Base-by-base conservation (phyloP, 2,329 filamentous ascomycete species). In the Fusarium secorum region DNA sequence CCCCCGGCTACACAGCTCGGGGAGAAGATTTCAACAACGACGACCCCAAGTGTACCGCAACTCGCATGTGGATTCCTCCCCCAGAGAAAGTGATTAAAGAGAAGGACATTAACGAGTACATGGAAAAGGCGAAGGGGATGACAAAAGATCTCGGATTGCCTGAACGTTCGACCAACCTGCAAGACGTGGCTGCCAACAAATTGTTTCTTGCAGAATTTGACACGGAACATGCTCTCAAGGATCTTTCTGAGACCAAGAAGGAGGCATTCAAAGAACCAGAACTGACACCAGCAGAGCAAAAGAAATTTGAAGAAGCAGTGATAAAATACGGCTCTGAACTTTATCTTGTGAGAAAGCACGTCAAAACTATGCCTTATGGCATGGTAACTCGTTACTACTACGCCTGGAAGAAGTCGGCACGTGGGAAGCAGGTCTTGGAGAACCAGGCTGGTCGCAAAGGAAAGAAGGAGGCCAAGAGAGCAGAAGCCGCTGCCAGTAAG, bases 331-430 rank as follows among this genome's bases (percentile, higher is more conserved):
- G 96, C 26, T 98, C 95, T 0, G 96, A 99, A 81, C 89, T 97
- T 75, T 88, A 93, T 72, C 87, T 88, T 49, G 91, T 98, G 65
- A 94, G 91, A 71, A 90, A 92, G 73, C 93, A 97, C 79, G 93
- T 98, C 76, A 95, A 94, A 80, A 93, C 91, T 0, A 89, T 96
- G 73, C 89, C 89, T 42, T 90, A 94, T 68, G 90, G 91, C 54
- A 89, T 93, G 64, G 91, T 98, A 68, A 94, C 97, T 30, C 92
- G 96, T 7, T 97, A 93, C 78, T 99, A 98, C 81, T 99, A 99
- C 79, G 93, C 93, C 72, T 99, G 96, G 96, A 99, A 99, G 83
- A 98, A 98, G 81, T 94, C 94, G 0, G 87, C 91, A 4, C 90
- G 91, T 64, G 96, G 96, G 42, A 91, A 89, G 77, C 90, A 96